These are phyloP conservation scores for Carex cristatella DNA, from an alignment of 176 grass and related monocot species.

Conservation along the genomic window DNA sequence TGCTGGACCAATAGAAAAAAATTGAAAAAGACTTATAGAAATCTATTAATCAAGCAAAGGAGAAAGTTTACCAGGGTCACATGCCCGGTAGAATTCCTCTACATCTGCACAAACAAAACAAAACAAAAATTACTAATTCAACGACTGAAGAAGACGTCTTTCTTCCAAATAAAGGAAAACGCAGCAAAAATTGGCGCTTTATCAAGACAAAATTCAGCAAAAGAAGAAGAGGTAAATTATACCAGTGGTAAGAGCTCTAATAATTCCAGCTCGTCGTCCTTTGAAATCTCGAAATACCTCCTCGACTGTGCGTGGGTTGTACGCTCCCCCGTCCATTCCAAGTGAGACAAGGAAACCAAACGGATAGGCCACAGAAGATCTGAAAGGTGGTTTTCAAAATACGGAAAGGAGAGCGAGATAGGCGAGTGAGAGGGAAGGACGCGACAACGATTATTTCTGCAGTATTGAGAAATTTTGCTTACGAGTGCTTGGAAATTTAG, in stretches of 20 bases:
- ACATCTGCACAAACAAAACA: slow-evolving; percentile 66
- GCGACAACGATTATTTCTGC: slow-evolving; percentile 7
- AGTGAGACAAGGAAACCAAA: neutral
- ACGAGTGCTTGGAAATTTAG: neutral
- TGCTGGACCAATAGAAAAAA: neutral
- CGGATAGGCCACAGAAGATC: neutral
- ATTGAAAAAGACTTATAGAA: neutral
- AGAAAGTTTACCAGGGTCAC: slow-evolving; percentile 85
- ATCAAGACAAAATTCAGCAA: neutral
- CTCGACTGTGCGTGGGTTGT: slow-evolving; percentile 90
- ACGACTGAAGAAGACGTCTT: neutral
- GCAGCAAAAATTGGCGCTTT: neutral
- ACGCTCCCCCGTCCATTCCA: slow-evolving; percentile 55
- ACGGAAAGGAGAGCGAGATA: neutral
- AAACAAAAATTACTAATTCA: slow-evolving; percentile 20
- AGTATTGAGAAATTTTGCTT: slow-evolving; percentile 3
- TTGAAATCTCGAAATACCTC: slow-evolving; percentile 96
- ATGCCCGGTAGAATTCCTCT: slow-evolving; percentile 88
- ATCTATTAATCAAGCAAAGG: neutral
- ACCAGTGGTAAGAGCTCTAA: slow-evolving; percentile 82
- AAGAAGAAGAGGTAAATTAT: slow-evolving; percentile 1
- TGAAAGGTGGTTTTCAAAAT: neutral
- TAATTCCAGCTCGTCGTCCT: slow-evolving; percentile 71
- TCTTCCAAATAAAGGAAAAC: neutral
- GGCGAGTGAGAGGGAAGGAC: neutral